A percentile compares a stretch with the other conserved stretches of the same genome.
Conservation (phyloP, 1,139 yeast genomes). For the Kurtzmaniella quercitrusa region DNA sequence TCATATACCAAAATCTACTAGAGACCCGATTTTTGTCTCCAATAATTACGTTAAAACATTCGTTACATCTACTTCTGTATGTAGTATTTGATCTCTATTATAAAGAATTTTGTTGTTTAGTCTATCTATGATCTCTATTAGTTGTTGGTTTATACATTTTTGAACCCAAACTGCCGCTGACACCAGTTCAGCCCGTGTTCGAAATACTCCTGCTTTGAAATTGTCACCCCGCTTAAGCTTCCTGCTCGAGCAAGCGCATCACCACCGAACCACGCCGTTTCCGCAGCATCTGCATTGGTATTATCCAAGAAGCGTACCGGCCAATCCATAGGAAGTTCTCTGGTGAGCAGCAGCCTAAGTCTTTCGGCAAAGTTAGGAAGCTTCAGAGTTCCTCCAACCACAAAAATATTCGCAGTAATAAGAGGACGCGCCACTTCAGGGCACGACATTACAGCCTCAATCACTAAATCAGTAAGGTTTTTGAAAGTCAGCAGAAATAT, state of each 20-base stretch:
- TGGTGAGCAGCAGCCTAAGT: conserved; percentile 53
- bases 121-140: too few relatives aligned
- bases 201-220: conserved; percentile 73
- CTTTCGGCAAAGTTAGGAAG: conserved; percentile 66
- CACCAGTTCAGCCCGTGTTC: conserved; percentile 87
- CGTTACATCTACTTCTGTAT: too few relatives aligned
- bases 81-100: too few relatives aligned
- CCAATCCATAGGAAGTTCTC: conserved; percentile 70
- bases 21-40: too few relatives aligned
- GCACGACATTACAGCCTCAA: conserved; percentile 63
- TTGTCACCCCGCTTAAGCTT: conserved; percentile 51
- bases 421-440: conserved; percentile 78
- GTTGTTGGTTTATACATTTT: conserved; percentile 18
- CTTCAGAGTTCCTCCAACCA: conserved; percentile 80
- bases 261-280: conserved; percentile 41
- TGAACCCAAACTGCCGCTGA: conserved; percentile 69
- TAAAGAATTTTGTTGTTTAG: too few relatives aligned
- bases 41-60: too few relatives aligned
- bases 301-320: conserved; percentile 43
- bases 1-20: too few relatives aligned
- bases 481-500: conserved; percentile 57
- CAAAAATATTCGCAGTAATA: conserved; percentile 70
- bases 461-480: conserved; percentile 70
- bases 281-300: conserved; percentile 19
- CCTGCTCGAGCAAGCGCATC: conserved; percentile 49